A percentile compares a stretch with the other conserved stretches of the same genome.
These are phyloP conservation scores for Lactarius deliciosus DNA, from an alignment of 768 basidiomycete species.

Conservation along the genomic window DNA sequence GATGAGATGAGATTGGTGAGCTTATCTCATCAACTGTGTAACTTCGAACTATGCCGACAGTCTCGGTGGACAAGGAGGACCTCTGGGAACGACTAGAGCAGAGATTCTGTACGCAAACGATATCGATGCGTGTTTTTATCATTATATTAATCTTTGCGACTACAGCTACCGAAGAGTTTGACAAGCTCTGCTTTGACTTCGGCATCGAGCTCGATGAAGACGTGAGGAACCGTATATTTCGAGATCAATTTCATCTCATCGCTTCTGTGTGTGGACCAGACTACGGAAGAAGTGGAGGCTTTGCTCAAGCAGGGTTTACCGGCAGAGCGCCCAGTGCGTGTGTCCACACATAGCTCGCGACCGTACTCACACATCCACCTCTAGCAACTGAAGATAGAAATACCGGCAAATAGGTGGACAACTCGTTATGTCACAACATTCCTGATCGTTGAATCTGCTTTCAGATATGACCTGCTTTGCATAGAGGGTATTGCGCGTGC, in stretches of 20 bases:
- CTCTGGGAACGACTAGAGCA: slow-evolving; percentile 84
- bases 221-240: slow-evolving; percentile 47
- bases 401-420: slow-evolving; percentile 89
- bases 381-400: slow-evolving; percentile 97
- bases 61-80: slow-evolving; percentile 93
- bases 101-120: slow-evolving; percentile 63
- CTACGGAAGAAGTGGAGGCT: slow-evolving; percentile 82
- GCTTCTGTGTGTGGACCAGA: slow-evolving; percentile 46
- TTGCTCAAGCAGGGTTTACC: slow-evolving; percentile 82
- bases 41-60: slow-evolving; percentile 75
- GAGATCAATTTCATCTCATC: slow-evolving; percentile 9
- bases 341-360: slow-evolving; percentile 1
- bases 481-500: slow-evolving; percentile 93
- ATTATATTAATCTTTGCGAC: slow-evolving; percentile 15
- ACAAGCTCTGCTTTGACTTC: slow-evolving; percentile 94
- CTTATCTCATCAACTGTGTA: slow-evolving; percentile 4
- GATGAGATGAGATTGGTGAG: background rate
- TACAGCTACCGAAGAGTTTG: slow-evolving; percentile 90
- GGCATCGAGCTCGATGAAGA: slow-evolving; percentile 98
- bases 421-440: background rate
- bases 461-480: slow-evolving; percentile 95
- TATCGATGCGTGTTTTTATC: background rate
- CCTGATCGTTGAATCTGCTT: slow-evolving; percentile 6
- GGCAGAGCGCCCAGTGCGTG: slow-evolving; percentile 74
- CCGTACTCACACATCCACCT: slow-evolving; percentile 25